phyloP scores from a whole-genome alignment of 208 protist species.

The Leishmania mexicana region DNA sequence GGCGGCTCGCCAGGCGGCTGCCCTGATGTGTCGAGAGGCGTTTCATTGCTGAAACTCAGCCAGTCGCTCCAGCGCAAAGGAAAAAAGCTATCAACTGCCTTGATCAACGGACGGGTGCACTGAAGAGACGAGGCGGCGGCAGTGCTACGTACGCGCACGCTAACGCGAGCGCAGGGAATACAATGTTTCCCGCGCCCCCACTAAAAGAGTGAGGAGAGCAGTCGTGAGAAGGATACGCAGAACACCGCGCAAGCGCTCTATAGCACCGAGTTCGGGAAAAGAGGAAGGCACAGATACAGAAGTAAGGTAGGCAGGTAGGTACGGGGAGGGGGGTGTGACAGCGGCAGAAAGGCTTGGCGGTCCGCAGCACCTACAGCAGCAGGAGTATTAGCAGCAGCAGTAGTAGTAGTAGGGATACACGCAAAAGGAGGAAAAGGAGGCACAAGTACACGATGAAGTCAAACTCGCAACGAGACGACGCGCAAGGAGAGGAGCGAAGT shows the following conservation, averaged over 20 bases:
- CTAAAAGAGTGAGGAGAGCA: neutral
- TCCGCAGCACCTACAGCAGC: neutral
- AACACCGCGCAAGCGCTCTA: neutral
- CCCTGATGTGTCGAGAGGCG: neutral
- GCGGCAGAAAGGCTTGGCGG: neutral
- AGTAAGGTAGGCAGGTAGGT: neutral
- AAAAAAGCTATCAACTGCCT: neutral
- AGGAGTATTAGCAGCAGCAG: neutral
- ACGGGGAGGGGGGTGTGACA: neutral
- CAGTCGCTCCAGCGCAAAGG: neutral
- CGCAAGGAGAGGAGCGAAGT: neutral
- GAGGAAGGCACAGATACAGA: neutral
- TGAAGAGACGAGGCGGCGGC: neutral
- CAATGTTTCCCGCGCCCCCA: neutral
- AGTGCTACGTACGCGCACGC: neutral
- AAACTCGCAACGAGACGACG: neutral
- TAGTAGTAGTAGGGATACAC: conserved; percentile 6
- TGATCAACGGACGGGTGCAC: neutral
- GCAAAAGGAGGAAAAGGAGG: neutral
- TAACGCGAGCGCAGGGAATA: neutral
- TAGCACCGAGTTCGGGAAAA: neutral
- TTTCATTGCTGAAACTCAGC: neutral
- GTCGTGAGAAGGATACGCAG: neutral
- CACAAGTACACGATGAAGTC: neutral
- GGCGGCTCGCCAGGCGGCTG: neutral